Evolutionary conservation across 2,329 filamentous ascomycete genomes (phyloP), one percentile per base, ranked within the genome.

Genomic region (Albifimbria verrucaria): DNA sequence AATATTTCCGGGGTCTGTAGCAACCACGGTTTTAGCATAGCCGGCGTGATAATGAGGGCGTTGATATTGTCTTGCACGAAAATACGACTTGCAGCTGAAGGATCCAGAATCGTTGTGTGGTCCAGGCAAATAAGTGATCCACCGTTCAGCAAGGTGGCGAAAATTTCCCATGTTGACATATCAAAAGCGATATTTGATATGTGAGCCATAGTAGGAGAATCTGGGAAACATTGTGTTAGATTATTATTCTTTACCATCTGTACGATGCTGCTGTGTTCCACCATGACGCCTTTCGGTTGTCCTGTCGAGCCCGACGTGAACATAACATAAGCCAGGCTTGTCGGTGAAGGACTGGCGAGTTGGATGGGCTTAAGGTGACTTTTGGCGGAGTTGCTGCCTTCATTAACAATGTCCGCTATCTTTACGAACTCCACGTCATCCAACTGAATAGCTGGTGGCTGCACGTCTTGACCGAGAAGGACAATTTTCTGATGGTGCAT

Each of bases 91-190:
- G 62, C 54, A 1, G 55, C 54, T 3, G 42, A 43, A 3, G 18
- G 32, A 7, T 62, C 55, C 0, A 64, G 32, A 1, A 52, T 46
- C 3, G 55, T 54, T 24, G 53, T 46, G 4, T 54, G 47, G 22
- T 64, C 60, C 0, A 64, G 51, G 3, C 62, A 64, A 4, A 61
- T 47, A 0, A 64, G 3, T 0, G 55, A 61, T 2, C 60, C 60
- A 0, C 62, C 62, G 12, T 58, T 61, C 5, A 64, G 52, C 9
- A 63, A 52, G 0, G 55, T 22, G 1, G 41, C 17, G 17, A 52
- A 59, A 2, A 58, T 54, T 23, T 59, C 57, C 7, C 48, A 24
- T 0, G 52, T 47, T 1, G 57, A 51, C 3, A 41, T 50, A n/a
- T 59, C 57, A 32, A 59, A 59, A 2, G 53, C 56, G 15, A 57